A percentile compares a stretch with the other conserved stretches of the same genome.
phyloP scores from a whole-genome alignment of 2,329 filamentous ascomycete species.

The Fusarium sublunatum region DNA sequence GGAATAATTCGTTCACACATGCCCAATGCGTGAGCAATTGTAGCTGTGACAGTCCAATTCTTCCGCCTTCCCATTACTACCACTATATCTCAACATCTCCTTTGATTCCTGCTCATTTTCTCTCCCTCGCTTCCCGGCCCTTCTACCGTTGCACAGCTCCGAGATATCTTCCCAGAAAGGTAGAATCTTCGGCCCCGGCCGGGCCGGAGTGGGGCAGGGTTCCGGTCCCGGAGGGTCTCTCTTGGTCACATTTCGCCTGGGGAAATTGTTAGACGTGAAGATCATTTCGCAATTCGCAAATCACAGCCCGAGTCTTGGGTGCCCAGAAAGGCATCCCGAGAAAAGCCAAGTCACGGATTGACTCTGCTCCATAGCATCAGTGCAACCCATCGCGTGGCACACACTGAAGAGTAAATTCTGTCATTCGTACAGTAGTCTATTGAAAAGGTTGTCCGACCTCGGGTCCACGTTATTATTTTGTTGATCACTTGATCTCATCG shows the following conservation, averaged over 20 bases:
- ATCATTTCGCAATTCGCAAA: slow-evolving; percentile 31
- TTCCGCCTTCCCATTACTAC: background rate
- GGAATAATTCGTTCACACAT: slow-evolving; percentile 9
- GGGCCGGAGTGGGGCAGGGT: slow-evolving; percentile 23
- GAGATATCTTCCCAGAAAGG: slow-evolving; percentile 14
- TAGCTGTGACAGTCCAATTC: slow-evolving; percentile 33
- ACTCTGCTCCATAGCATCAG: slow-evolving; percentile 13
- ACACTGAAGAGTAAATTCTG: slow-evolving; percentile 11
- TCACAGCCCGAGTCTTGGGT: slow-evolving; percentile 17
- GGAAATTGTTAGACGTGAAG: slow-evolving; percentile 13
- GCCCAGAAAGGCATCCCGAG: slow-evolving; percentile 36
- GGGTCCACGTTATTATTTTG: slow-evolving; percentile 13
- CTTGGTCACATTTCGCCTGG: slow-evolving; percentile 7
- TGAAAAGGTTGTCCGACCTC: slow-evolving; percentile 29
- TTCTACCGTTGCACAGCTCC: slow-evolving; percentile 20
- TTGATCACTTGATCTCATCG: slow-evolving; percentile 14
- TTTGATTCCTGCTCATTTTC: background rate
- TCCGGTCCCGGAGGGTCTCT: slow-evolving; percentile 17
- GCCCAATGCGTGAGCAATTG: slow-evolving; percentile 28
- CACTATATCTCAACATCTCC: background rate
- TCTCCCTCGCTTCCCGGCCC: slow-evolving; percentile 8
- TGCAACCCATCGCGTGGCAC: slow-evolving; percentile 25
- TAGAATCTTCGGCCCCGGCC: slow-evolving; percentile 33
- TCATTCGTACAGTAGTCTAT: slow-evolving; percentile 11
- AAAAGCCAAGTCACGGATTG: slow-evolving; percentile 18